A percentile compares a stretch with the other conserved stretches of the same genome.
These are phyloP conservation scores for Naumovozyma baii DNA, from an alignment of 805 yeast species.

Conservation along the genomic window DNA sequence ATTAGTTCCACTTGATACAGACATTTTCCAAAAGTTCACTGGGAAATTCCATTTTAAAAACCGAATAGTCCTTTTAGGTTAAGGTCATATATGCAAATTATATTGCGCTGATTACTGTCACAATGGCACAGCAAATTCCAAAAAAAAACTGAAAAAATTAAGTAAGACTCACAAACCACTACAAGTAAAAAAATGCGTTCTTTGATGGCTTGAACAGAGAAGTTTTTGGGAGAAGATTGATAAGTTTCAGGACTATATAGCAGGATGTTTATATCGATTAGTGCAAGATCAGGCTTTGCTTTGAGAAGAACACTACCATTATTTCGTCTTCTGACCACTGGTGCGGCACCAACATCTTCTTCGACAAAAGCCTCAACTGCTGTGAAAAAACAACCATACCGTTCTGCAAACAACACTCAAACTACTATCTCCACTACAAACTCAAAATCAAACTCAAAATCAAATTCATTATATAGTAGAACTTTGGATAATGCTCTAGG, in stretches of 20 bases:
- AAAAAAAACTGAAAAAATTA: background rate
- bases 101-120: too few relatives aligned
- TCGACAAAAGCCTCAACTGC: background rate
- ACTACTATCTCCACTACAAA: background rate
- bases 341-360: background rate
- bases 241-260: too few relatives aligned
- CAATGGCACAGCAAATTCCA: too few relatives aligned
- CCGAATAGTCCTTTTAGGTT: too few relatives aligned
- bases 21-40: too few relatives aligned
- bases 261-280: background rate
- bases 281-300: background rate
- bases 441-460: too few relatives aligned
- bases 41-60: background rate
- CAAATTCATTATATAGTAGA: background rate
- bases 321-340: background rate
- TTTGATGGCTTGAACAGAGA: too few relatives aligned
- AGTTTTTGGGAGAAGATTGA: too few relatives aligned
- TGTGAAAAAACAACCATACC: background rate
- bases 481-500: constrained; percentile 6
- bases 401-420: background rate
- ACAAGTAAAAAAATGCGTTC: background rate
- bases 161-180: background rate
- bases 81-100: too few relatives aligned
- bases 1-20: too few relatives aligned
- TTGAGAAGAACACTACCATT: background rate